Evolutionary conservation across 2,329 filamentous ascomycete genomes (phyloP), one percentile per base, ranked within the genome.

Genomic region (Drechmeria coniospora): DNA sequence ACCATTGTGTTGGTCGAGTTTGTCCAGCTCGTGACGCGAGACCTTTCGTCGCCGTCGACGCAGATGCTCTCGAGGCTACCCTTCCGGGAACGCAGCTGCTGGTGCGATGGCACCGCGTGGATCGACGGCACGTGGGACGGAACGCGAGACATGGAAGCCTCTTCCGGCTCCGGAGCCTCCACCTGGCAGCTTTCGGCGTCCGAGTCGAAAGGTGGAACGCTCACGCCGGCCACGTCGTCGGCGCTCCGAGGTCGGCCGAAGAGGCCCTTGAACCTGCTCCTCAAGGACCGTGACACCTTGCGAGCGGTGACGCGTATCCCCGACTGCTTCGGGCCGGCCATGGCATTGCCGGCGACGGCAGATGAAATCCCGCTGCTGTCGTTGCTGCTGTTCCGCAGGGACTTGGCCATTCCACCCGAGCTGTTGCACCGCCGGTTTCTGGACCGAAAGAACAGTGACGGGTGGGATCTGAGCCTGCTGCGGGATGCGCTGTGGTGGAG

Each of bases 1-100:
- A 61, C 50, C 3, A 67, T 62, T 3, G 66, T 71, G 31, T 63
- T 63, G 2, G 61, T 68, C 1, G 76, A 79, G 34, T 72, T 69
- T 4, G 66, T 67, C 78, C 78, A 82, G 46, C 77, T 83, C 2
- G 76, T 80, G 27, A 80, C 68, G 14, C 76, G 56, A n/a, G 73
- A 78, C 36, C 57, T 67, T 13, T 70, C 63, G 21, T 68, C 63
- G 10, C 49, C 55, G 5, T 57, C 54, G 29, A 52, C 60, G 14
- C 37, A 39, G 3, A 64, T 36, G 33, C 61, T 72, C 33, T 64
- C 64, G 5, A 71, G 38, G 34, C 70, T 74, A 1, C 66, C 68
- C 37, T 63, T 55, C 20, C 62, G 60, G 6, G 68, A 72, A 27
- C 51, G 56, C 24, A 67, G 44, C 30, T 59, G 53, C 25, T 65